phyloP scores from a whole-genome alignment of 495 filamentous ascomycete genomes.

The Aspergillus conjunctus region DNA sequence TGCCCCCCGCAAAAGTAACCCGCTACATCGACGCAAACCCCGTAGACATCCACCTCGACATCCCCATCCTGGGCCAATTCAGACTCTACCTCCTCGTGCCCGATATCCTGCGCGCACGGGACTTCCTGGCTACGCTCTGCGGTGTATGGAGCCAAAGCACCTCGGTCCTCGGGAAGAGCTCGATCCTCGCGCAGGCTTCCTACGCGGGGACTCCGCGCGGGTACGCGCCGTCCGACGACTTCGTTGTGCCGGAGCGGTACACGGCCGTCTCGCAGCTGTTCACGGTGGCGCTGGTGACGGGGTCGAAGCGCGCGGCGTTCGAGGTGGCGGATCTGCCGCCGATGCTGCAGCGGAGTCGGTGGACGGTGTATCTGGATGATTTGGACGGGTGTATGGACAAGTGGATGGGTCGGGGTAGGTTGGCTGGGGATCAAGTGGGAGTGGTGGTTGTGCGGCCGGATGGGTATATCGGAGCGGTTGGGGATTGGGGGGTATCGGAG shows the following conservation, averaged over 20 bases:
- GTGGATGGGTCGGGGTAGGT: conserved; percentile 56
- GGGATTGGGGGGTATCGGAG: conserved; percentile 50
- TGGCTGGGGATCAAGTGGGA: conserved; percentile 52
- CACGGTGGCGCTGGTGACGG: conserved; percentile 60
- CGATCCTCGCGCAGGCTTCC: conserved; percentile 50
- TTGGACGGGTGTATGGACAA: conserved; percentile 58
- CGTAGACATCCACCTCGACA: conserved; percentile 70
- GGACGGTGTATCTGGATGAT: conserved; percentile 70
- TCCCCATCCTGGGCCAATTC: conserved; percentile 71
- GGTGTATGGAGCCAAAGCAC: conserved; percentile 35
- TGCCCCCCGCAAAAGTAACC: conserved; percentile 64
- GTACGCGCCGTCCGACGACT: conserved; percentile 55
- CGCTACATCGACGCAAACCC: conserved; percentile 71
- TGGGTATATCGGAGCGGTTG: conserved; percentile 65
- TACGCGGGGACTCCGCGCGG: conserved; percentile 55
- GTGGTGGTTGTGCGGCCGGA: conserved; percentile 67
- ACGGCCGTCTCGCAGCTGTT: conserved; percentile 59
- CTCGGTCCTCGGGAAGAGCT: conserved; percentile 52
- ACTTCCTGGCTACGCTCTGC: conserved; percentile 58
- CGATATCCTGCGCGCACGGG: conserved; percentile 51
- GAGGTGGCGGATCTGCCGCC: conserved; percentile 63
- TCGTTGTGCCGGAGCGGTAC: conserved; percentile 61
- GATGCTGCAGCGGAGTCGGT: conserved; percentile 59
- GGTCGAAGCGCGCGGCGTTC: conserved; percentile 55
- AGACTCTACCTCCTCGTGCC: conserved; percentile 65